Evolutionary conservation across 2,329 filamentous ascomycete species (phyloP).

Genomic region (Colletotrichum scovillei): DNA sequence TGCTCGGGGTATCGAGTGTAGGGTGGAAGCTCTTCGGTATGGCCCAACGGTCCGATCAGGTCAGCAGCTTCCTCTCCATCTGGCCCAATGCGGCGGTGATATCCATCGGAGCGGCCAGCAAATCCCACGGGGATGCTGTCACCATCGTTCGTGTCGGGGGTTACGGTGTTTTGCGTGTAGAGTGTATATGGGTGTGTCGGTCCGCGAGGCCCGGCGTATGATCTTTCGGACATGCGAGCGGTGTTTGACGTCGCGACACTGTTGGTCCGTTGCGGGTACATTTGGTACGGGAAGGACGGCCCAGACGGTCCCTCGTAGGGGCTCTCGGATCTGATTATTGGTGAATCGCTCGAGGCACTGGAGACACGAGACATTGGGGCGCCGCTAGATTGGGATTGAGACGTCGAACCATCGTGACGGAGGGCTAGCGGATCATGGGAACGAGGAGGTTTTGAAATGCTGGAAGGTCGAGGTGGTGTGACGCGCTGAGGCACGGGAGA

Average conservation of each 20-base stretch:
- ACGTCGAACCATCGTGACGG: conserved; percentile 60
- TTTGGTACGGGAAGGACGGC: conserved; percentile 85
- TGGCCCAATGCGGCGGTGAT: conserved; percentile 78
- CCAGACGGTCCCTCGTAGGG: conserved; percentile 77
- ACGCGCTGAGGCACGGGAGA: conserved; percentile 28
- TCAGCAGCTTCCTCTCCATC: conserved; percentile 90
- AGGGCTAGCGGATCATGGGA: conserved; percentile 62
- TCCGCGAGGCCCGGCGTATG: conserved; percentile 70
- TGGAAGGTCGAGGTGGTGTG: conserved; percentile 58
- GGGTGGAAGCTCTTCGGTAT: conserved; percentile 90
- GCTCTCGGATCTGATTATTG: conserved; percentile 61
- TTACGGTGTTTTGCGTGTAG: conserved; percentile 83
- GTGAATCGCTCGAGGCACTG: conserved; percentile 50
- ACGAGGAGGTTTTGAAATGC: conserved; percentile 65
- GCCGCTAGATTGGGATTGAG: conserved; percentile 15
- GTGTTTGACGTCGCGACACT: conserved; percentile 82
- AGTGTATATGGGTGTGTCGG: conserved; percentile 88
- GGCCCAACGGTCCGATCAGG: conserved; percentile 87
- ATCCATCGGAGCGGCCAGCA: conserved; percentile 72
- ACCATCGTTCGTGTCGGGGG: conserved; percentile 59
- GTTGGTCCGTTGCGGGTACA: conserved; percentile 81
- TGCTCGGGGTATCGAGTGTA: conserved; percentile 92
- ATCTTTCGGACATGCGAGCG: conserved; percentile 65
- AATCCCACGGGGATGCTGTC: conserved; percentile 77
- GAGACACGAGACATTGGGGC: conserved; percentile 37